Evolutionary conservation across 2,329 filamentous ascomycete genomes (phyloP).

Genomic region (Coniochaeta sp.): DNA sequence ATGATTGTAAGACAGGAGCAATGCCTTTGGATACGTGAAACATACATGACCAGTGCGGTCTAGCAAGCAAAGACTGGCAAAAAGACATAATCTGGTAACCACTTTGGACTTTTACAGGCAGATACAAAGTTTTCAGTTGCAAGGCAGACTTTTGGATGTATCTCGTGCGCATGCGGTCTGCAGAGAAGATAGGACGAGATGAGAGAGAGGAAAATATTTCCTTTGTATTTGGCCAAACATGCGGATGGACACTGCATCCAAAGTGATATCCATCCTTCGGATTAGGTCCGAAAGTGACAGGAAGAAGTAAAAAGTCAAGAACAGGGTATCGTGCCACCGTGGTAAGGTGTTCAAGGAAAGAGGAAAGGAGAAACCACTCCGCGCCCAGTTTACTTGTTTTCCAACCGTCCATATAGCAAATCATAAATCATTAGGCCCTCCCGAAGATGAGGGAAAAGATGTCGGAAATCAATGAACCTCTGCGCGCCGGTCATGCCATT

Average conservation of each 20-base stretch:
- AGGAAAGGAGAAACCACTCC: slow-evolving; percentile 2
- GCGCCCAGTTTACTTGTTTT: background rate
- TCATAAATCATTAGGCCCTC: slow-evolving; percentile 9
- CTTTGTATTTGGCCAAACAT: background rate
- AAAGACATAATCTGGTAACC: background rate
- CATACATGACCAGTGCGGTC: background rate
- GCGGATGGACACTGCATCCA: background rate
- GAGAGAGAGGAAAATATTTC: background rate
- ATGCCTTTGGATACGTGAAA: background rate
- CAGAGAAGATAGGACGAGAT: background rate
- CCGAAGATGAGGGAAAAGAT: slow-evolving; percentile 10
- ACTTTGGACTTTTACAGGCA: no score
- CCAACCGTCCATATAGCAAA: background rate
- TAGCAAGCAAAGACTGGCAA: background rate
- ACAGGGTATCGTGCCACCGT: slow-evolving; percentile 9
- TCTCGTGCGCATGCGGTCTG: background rate
- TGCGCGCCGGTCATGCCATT: slow-evolving; percentile 16
- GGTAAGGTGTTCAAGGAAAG: slow-evolving; percentile 4
- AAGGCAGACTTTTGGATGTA: background rate
- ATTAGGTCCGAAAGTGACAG: slow-evolving; percentile 1
- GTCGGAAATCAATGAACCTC: background rate
- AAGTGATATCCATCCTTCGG: background rate
- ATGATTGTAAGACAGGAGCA: background rate
- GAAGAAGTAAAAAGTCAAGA: background rate
- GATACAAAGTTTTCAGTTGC: no score